These are phyloP conservation scores for Mortierella alpina DNA, from an alignment of 192 early-diverging fungal species.

Conservation along the genomic window DNA sequence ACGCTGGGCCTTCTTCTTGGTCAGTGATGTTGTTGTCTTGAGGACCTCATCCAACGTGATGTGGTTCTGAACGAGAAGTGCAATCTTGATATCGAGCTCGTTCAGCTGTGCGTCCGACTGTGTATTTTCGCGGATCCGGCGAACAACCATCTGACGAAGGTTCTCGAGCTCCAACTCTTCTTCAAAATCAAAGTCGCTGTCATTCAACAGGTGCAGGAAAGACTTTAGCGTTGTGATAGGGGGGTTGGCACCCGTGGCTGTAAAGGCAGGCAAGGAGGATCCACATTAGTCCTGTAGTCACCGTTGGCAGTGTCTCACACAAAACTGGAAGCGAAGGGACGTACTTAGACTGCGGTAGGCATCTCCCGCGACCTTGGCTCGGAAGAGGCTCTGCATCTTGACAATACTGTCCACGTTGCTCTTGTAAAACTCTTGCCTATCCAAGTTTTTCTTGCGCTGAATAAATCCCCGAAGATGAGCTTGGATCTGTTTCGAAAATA, in stretches of 20 bases:
- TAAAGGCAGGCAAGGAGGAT: neutral
- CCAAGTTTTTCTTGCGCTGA: constrained; percentile 68
- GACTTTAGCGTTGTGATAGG: constrained; percentile 83
- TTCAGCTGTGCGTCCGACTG: constrained; percentile 80
- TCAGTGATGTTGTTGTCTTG: constrained; percentile 54
- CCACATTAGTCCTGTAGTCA: neutral
- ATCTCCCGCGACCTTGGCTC: constrained; percentile 72
- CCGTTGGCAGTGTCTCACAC: neutral
- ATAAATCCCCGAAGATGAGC: constrained; percentile 73
- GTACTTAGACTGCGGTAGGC: constrained; percentile 76
- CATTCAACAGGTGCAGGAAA: constrained; percentile 90
- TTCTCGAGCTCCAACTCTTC: constrained; percentile 87
- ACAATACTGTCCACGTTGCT: constrained; percentile 79
- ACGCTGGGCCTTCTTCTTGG: constrained; percentile 58
- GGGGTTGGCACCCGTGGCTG: constrained; percentile 79
- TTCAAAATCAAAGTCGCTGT: constrained; percentile 92
- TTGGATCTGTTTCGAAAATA: constrained; percentile 63
- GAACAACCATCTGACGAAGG: constrained; percentile 86
- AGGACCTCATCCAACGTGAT: constrained; percentile 96
- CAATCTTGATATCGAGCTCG: constrained; percentile 96
- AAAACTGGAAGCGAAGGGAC: neutral
- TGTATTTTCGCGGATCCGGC: constrained; percentile 91
- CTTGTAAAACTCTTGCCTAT: constrained; percentile 66
- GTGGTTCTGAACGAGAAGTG: constrained; percentile 93
- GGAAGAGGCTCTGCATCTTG: constrained; percentile 80